These are phyloP conservation scores for Neurospora sp. DNA, from an alignment of 2,329 filamentous ascomycete genomes.

Conservation along the genomic window DNA sequence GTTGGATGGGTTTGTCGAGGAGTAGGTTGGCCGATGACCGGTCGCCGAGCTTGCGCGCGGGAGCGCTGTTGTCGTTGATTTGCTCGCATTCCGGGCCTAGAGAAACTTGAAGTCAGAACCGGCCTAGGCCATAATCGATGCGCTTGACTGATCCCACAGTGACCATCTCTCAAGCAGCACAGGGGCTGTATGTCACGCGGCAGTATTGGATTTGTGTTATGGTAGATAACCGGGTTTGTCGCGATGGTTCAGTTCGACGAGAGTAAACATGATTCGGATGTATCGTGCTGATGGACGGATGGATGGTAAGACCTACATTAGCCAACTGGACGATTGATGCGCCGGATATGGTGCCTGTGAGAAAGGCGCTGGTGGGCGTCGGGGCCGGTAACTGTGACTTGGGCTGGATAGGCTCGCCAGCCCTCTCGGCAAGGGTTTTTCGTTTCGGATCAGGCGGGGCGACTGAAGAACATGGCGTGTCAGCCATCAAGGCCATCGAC, in stretches of 20 bases:
- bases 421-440: slow-evolving; percentile 46
- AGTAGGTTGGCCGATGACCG: slow-evolving; percentile 29
- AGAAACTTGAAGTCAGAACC: not conserved
- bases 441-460: slow-evolving; percentile 48
- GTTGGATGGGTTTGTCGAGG: slow-evolving; percentile 33
- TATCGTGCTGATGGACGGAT: not conserved
- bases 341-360: not conserved
- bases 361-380: not conserved
- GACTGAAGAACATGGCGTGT: slow-evolving; percentile 25
- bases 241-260: not conserved
- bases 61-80: slow-evolving; percentile 1
- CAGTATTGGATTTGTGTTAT: not conserved
- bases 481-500: slow-evolving; percentile 8
- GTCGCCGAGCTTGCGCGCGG: slow-evolving; percentile 24
- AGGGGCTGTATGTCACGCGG: not conserved
- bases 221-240: not conserved
- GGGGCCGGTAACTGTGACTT: slow-evolving; percentile 25
- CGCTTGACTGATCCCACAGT: not conserved
- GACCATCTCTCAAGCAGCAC: not conserved
- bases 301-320: not conserved
- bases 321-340: not conserved
- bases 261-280: not conserved
- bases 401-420: slow-evolving; percentile 36
- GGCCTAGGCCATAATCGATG: not conserved
- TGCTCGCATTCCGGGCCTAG: not conserved